Base-by-base conservation (phyloP, 352 stramenopile species). In the Chrysophaeum taylorii region DNA sequence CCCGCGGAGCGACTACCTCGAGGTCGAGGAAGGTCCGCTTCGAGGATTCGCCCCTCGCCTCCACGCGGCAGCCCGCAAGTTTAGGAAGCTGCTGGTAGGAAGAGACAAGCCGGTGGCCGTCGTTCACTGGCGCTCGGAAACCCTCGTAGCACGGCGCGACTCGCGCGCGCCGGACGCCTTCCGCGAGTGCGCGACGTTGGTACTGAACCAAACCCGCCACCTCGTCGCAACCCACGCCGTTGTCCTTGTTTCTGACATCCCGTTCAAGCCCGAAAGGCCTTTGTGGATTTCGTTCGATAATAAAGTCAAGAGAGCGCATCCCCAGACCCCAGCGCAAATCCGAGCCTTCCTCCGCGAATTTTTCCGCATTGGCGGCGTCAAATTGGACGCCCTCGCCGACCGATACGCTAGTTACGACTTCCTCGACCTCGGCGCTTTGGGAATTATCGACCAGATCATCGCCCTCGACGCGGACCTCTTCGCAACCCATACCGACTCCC, bases 71-170 rank as follows among this genome's bases (percentile, higher is more conserved):
- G 50, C 50, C n/a, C n/a, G n/a, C n/a, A n/a, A n/a, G n/a, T n/a
- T n/a, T n/a, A n/a, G n/a, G n/a, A n/a, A n/a, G n/a, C n/a, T n/a
- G n/a, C n/a, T n/a, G n/a, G n/a, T n/a, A n/a, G n/a, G n/a, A n/a
- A n/a, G n/a, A n/a, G n/a, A n/a, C n/a, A n/a, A n/a, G n/a, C n/a
- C n/a, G n/a, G n/a, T n/a, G 9, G 25, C 50, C 15, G 50, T 62
- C 50, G 2, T 62, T 31, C 50, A 62, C 50, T 62, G 50, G 50
- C 50, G 50, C n/a, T 35, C 50, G 25, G 50, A 62, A 31, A 62
- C 25, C n/a, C 4, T 62, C 4, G 50, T 62, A 5, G 50, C 7
- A 2, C 50, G 50, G 7, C 23, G 27, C n/a, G 50, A 62, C 27
- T 2, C 23, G 5, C 15, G 38, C 2, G 50, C 4, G 4, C 15